phyloP scores from a whole-genome alignment of 148 eudicot species.

The Chenopodium formosanum region DNA sequence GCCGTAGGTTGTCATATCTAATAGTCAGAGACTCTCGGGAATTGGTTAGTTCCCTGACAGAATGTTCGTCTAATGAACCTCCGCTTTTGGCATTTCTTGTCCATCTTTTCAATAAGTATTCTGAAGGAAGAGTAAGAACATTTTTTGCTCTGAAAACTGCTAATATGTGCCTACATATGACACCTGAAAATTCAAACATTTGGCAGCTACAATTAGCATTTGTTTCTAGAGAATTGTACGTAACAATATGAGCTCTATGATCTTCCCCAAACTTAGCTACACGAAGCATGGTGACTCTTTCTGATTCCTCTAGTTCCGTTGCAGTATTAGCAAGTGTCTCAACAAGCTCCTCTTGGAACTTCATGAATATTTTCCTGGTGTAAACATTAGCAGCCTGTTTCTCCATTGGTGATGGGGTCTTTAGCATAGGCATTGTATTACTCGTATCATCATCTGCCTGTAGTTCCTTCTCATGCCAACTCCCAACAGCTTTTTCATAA shows the following conservation, averaged over 20 bases:
- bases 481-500: conserved; percentile 38
- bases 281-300: conserved; percentile 27
- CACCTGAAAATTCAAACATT: conserved; percentile 49
- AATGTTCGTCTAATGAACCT: conserved; percentile 24
- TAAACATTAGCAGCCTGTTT: conserved; percentile 44
- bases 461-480: conserved; percentile 43
- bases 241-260: conserved; percentile 38
- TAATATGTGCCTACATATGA: conserved; percentile 45
- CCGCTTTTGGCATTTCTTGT: conserved; percentile 37
- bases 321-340: conserved; percentile 42
- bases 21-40: conserved; percentile 25
- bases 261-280: conserved; percentile 44
- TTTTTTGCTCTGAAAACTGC: conserved; percentile 44
- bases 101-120: conserved; percentile 45
- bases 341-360: conserved; percentile 49
- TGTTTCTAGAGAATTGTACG: conserved; percentile 27
- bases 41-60: conserved; percentile 19
- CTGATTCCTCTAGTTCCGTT: conserved; percentile 38
- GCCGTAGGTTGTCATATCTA: conserved; percentile 34
- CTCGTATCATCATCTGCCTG: conserved; percentile 39
- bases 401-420: conserved; percentile 53
- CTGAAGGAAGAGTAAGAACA: conserved; percentile 39
- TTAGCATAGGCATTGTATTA: conserved; percentile 33
- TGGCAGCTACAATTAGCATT: conserved; percentile 45
- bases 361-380: conserved; percentile 37